These are phyloP conservation scores for Boletus tylopilopsis DNA, from an alignment of 768 basidiomycete genomes.

Conservation along the genomic window DNA sequence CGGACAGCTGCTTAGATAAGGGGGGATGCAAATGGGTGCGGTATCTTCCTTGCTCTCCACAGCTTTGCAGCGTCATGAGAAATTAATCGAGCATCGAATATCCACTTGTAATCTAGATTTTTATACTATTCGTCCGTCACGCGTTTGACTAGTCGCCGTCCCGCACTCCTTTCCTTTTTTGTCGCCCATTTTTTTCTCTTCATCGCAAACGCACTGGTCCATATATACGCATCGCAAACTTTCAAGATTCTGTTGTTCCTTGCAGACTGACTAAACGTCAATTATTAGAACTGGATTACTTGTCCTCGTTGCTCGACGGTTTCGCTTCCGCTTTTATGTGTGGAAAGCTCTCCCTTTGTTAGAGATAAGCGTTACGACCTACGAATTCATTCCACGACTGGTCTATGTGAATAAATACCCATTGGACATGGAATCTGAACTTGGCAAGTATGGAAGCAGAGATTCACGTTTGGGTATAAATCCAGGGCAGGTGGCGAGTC, in stretches of 20 bases:
- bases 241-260: slow-evolving; percentile 6
- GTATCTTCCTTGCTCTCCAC: slow-evolving; percentile 20
- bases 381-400: too few species aligned
- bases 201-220: slow-evolving; percentile 12
- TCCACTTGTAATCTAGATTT: slow-evolving; percentile 34
- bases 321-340: neutral
- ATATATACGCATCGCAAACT: slow-evolving; percentile 17
- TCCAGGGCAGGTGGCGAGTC: neutral
- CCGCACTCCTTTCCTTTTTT: slow-evolving; percentile 18
- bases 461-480: neutral
- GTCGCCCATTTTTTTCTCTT: slow-evolving; percentile 3
- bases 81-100: slow-evolving; percentile 28
- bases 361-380: too few species aligned
- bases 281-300: slow-evolving; percentile 6
- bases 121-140: slow-evolving; percentile 19
- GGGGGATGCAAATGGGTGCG: slow-evolving; percentile 18
- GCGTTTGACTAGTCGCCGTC: slow-evolving; percentile 13
- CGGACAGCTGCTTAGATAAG: slow-evolving; percentile 46
- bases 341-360: too few species aligned
- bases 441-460: neutral
- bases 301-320: slow-evolving; percentile 4
- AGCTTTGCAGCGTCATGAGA: slow-evolving; percentile 11
- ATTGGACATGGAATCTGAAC: too few species aligned
- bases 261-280: neutral
- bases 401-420: neutral